Evolutionary conservation across 345 rosid genomes (phyloP).

Genomic region (Eucalyptus tenuipes): DNA sequence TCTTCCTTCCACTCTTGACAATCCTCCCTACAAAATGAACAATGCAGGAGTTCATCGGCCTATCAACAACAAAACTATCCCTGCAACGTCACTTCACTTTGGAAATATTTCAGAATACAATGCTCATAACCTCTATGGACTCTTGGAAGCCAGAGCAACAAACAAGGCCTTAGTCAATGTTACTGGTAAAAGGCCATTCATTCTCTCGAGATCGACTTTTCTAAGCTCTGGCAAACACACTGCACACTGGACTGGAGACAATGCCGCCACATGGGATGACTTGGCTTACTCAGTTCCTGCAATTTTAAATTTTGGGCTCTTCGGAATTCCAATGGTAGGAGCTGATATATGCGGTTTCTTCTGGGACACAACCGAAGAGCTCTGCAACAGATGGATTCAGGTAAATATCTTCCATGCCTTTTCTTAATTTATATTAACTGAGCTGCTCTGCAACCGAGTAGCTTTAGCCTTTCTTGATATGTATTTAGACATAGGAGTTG

Average conservation of each 20-base stretch:
- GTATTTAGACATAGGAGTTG: no score
- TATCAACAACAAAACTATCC: conserved; percentile 28
- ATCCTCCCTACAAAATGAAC: conserved; percentile 66
- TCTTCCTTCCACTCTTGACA: conserved; percentile 31
- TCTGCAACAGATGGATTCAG: conserved; percentile 75
- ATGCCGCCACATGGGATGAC: conserved; percentile 59
- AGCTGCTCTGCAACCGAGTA: not conserved
- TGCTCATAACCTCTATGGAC: conserved; percentile 62
- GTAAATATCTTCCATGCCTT: not conserved
- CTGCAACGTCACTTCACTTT: conserved; percentile 42
- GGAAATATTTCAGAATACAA: conserved; percentile 49
- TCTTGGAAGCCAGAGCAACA: conserved; percentile 49
- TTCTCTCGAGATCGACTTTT: conserved; percentile 65
- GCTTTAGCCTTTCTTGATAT: no score
- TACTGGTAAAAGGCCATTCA: conserved; percentile 53
- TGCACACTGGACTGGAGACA: conserved; percentile 82
- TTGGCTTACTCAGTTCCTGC: conserved; percentile 51
- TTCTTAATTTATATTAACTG: not conserved
- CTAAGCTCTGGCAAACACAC: conserved; percentile 66
- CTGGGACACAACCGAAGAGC: conserved; percentile 47
- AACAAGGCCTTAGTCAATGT: conserved; percentile 31
- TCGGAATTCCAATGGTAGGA: conserved; percentile 83
- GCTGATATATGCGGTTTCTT: conserved; percentile 70
- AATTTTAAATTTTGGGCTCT: conserved; percentile 58
- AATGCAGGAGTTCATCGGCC: conserved; percentile 16